phyloP scores from a whole-genome alignment of 2,329 filamentous ascomycete genomes.

The Monilinia vaccinii-corymbosi region DNA sequence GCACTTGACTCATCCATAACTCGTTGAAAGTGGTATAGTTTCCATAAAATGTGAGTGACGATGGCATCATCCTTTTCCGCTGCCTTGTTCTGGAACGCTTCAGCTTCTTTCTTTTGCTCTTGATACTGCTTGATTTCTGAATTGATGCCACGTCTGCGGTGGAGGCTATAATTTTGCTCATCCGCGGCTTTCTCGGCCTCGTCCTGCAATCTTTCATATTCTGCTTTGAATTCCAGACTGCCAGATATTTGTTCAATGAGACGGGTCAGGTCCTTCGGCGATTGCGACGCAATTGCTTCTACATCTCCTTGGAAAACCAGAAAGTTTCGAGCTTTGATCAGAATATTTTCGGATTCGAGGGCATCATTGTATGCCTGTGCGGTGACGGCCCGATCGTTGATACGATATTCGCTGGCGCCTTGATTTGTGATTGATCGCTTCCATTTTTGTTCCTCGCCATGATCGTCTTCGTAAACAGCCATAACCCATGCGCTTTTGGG shows the following conservation, averaged over 20 bases:
- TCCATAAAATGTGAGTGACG: slow-evolving; percentile 91
- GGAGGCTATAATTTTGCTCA: slow-evolving; percentile 79
- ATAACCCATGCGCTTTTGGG: slow-evolving; percentile 97
- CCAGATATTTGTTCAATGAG: slow-evolving; percentile 97
- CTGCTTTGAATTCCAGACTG: slow-evolving; percentile 85
- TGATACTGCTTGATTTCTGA: slow-evolving; percentile 97
- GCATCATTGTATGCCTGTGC: slow-evolving; percentile 90
- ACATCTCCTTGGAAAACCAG: slow-evolving; percentile 98
- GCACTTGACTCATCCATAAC: slow-evolving; percentile 86
- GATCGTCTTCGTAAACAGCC: slow-evolving; percentile 97
- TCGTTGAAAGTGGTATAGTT: slow-evolving; percentile 88
- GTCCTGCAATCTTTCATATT: slow-evolving; percentile 84
- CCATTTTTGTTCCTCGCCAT: slow-evolving; percentile 90
- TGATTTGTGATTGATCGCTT: slow-evolving; percentile 85
- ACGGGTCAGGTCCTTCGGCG: slow-evolving; percentile 83
- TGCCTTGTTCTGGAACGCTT: slow-evolving; percentile 84
- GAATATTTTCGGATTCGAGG: slow-evolving; percentile 85
- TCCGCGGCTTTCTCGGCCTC: slow-evolving; percentile 82
- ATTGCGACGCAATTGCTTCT: slow-evolving; percentile 91
- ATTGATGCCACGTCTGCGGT: slow-evolving; percentile 87
- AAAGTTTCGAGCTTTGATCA: slow-evolving; percentile 97
- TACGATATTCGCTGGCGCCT: slow-evolving; percentile 89
- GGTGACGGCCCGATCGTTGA: slow-evolving; percentile 84
- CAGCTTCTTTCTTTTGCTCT: slow-evolving; percentile 91
- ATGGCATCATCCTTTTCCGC: slow-evolving; percentile 86